Evolutionary conservation across 2,329 filamentous ascomycete genomes (phyloP), one percentile per base, ranked within the genome.

Genomic region (Didymella glomerata): DNA sequence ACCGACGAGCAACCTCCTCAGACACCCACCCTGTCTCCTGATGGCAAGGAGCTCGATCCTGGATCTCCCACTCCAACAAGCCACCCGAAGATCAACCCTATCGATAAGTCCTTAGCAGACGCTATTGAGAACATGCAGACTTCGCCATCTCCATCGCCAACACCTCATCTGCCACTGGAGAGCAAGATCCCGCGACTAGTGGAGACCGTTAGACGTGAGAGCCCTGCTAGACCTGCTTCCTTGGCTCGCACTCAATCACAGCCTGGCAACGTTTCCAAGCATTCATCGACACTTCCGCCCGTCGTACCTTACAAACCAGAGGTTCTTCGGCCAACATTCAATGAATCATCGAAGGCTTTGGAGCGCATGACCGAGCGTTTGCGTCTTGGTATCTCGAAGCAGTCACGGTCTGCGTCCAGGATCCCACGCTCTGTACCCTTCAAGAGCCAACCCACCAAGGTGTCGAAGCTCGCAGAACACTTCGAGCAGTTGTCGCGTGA

Each of bases 401-500:
- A 79, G 57, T 74, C 78, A 34, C 85, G 85, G 61, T 63, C 80
- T 4, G 81, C 83, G 32, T 98, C 95, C 1, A 84, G 94, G 41
- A 98, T 99, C 60, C 74, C 74, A n/a, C 88, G 95, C 30, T 95
- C 95, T 25, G 87, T 97, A 27, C 88, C 90, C 72, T 68, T 76
- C 48, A 91, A 88, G 42, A 88, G 85, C 67, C 89, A 88, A 65
- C 85, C 89, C 51, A 87, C 91, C 3, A 91, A 90, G 69, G 95
- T 99, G 2, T 96, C 93, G 9, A 93, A 89, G n/a, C 83, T 99
- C 48, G 92, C 95, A 18, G 92, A 92, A 68, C 95, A 98, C 75
- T 98, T 99, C 73, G 96, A 99, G 77, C 93, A 98, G 76, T 83
- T 99, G 56, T 97, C 93, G 68, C 89, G 93, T 24, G 96, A 99